Evolutionary conservation across 495 filamentous ascomycete species (phyloP), one percentile per base, ranked within the genome.

Genomic region (Podospora australis): DNA sequence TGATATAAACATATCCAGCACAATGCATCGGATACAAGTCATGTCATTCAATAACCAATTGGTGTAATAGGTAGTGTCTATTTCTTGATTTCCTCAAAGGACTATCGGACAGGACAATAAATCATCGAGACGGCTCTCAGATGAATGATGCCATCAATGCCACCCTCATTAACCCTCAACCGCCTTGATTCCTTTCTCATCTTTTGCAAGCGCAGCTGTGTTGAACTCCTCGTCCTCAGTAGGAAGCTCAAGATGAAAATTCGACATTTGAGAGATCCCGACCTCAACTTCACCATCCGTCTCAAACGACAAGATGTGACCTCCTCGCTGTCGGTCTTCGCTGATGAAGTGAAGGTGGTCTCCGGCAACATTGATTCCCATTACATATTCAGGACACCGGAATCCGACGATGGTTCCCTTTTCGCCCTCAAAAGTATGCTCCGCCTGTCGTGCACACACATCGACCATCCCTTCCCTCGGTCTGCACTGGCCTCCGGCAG

Each of bases 311-410:
- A 77, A 46, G 16, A 79, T 65, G 60, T 78, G 76, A 0, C 76
- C 74, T 0, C 75, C 76, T 3, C 50, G 49, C 24, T 53, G 46
- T 40, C 69, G 50, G 25, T 73, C 72, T 17, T 68, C 67, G 0
- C 54, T 60, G 52, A 79, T 64, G 48, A 78, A 78, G 50, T 79
- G 76, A 38, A 77, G 35, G 55, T 79, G 76, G 35, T 72, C 66
- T 2, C 76, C 74, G 9, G 65, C 68, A 0, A 79, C 71, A 26
- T 70, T 69, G 38, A 79, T 62, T 9, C 74, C 74, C 50, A 68
- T 67, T 41, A 66, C 61, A 42, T 68, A 78, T 24, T 48, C 56
- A 9, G 76, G 76, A 28, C 66, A 70, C 41, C 70, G 55, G 40
- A 78, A 77, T 26, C 74, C 76, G 21, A 78, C 62, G 1, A 79